Evolutionary conservation across 2,329 filamentous ascomycete species (phyloP).

Genomic region (Penicillium olsonii): DNA sequence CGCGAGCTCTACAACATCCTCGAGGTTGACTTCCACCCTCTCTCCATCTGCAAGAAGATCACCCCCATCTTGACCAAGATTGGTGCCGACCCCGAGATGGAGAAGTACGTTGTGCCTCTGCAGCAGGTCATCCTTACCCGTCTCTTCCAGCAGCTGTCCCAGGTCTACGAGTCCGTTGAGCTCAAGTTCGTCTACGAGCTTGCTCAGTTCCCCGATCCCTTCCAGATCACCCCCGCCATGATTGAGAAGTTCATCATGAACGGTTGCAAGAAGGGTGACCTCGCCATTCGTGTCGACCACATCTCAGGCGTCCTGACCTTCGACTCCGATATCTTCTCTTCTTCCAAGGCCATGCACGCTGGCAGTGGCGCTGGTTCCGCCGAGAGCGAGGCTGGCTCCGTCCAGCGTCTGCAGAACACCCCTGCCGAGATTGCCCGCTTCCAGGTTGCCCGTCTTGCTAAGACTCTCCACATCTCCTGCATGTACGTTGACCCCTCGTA

Average conservation of each 20-base stretch:
- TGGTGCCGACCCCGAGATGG: constrained; percentile 90
- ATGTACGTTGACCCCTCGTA: constrained; percentile 93
- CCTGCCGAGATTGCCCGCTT: constrained; percentile 96
- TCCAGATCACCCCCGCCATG: constrained; percentile 84
- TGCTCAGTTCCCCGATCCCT: constrained; percentile 93
- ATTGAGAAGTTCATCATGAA: constrained; percentile 99
- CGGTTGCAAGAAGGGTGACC: constrained; percentile 98
- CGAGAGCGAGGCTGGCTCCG: constrained; percentile 77
- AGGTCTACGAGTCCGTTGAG: constrained; percentile 98
- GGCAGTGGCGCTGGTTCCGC: constrained; percentile 84
- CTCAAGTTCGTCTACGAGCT: constrained; percentile 90
- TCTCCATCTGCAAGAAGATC: constrained; percentile 99
- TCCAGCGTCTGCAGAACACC: constrained; percentile 95
- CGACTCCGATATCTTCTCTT: constrained; percentile 97
- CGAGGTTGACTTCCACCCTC: constrained; percentile 97
- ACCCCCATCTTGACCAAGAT: constrained; percentile 94
- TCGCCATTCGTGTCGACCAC: constrained; percentile 94
- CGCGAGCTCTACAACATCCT: constrained; percentile 97
- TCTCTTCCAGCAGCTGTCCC: constrained; percentile 97
- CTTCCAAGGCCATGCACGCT: constrained; percentile 84
- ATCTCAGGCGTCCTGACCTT: constrained; percentile 94
- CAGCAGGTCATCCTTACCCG: constrained; percentile 98
- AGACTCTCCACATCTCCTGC: constrained; percentile 87
- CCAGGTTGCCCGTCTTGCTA: constrained; percentile 87
- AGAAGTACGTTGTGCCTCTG: constrained; percentile 91